Evolutionary conservation across 805 yeast genomes (phyloP).

Genomic region (Saccharomyces paradoxus): DNA sequence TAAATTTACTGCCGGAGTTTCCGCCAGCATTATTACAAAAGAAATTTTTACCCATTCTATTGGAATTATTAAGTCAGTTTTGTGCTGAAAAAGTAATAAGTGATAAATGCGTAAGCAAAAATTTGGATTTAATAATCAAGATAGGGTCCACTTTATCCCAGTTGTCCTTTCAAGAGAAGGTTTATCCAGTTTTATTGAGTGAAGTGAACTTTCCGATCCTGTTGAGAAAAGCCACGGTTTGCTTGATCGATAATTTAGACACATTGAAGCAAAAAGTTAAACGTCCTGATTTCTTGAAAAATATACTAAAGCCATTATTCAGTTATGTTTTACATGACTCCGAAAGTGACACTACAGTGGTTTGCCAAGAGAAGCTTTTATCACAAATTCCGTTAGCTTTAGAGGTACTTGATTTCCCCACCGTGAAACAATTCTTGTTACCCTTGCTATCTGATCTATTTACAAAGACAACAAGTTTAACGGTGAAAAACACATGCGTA

Average conservation of each 20-base stretch:
- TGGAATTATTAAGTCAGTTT: slow-evolving; percentile 39
- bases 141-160: slow-evolving; percentile 65
- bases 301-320: slow-evolving; percentile 24
- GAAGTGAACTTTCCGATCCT: slow-evolving; percentile 16
- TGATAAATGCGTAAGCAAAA: slow-evolving; percentile 34
- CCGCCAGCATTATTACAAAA: slow-evolving; percentile 51
- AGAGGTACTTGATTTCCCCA: slow-evolving; percentile 52
- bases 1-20: slow-evolving; percentile 45
- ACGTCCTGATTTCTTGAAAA: slow-evolving; percentile 40
- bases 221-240: slow-evolving; percentile 23
- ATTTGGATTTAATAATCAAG: slow-evolving; percentile 46
- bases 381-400: slow-evolving; percentile 35
- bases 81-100: slow-evolving; percentile 31
- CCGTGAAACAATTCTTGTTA: slow-evolving; percentile 65
- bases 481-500: slow-evolving; percentile 65
- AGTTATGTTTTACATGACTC: slow-evolving; percentile 19
- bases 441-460: slow-evolving; percentile 68
- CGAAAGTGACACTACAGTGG: slow-evolving; percentile 17
- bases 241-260: slow-evolving; percentile 41
- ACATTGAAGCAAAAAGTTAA: slow-evolving; percentile 43
- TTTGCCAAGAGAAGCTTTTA: slow-evolving; percentile 47
- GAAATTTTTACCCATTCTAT: slow-evolving; percentile 66
- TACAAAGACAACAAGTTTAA: slow-evolving; percentile 74
- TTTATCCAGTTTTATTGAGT: slow-evolving; percentile 37
- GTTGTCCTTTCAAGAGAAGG: slow-evolving; percentile 65